Evolutionary conservation across 306 rosid genomes (phyloP).

Genomic region (Oemleria cerasiformis): DNA sequence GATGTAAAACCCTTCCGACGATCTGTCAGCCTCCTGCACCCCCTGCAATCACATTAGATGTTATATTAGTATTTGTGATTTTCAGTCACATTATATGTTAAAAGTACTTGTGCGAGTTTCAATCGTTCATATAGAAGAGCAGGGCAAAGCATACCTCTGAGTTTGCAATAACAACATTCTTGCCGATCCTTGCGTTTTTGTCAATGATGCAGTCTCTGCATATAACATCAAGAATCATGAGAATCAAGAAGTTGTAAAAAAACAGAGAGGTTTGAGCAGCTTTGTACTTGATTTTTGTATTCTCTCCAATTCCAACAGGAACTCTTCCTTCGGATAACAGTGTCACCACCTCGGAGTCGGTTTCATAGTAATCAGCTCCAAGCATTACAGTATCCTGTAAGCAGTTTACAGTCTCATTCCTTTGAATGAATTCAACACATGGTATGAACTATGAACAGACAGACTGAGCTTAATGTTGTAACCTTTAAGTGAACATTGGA

Average conservation of each 20-base stretch:
- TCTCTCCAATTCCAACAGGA: constrained; percentile 91
- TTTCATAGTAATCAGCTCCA: constrained; percentile 92
- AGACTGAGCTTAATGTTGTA: background rate
- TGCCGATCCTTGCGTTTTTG: constrained; percentile 90
- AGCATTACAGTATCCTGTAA: constrained; percentile 94
- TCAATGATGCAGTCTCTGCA: constrained; percentile 89
- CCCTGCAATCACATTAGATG: constrained; percentile 48
- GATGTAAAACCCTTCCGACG: constrained; percentile 85
- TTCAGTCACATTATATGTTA: too few species aligned
- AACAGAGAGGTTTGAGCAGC: constrained; percentile 7
- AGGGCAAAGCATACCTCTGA: constrained; percentile 45
- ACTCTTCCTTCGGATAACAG: constrained; percentile 79
- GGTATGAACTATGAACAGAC: background rate
- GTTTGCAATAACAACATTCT: constrained; percentile 70
- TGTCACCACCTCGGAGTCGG: constrained; percentile 54
- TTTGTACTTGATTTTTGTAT: constrained; percentile 67
- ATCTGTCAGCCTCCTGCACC: constrained; percentile 84
- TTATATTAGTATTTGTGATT: background rate
- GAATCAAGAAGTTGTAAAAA: background rate
- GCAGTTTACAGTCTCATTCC: background rate
- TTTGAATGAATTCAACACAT: background rate
- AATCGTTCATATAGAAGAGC: background rate
- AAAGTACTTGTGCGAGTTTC: too few species aligned
- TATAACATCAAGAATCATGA: constrained; percentile 21
- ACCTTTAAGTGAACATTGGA: constrained; percentile 84